phyloP scores from a whole-genome alignment of 768 basidiomycete genomes.

The Gelatoporia subvermispora region DNA sequence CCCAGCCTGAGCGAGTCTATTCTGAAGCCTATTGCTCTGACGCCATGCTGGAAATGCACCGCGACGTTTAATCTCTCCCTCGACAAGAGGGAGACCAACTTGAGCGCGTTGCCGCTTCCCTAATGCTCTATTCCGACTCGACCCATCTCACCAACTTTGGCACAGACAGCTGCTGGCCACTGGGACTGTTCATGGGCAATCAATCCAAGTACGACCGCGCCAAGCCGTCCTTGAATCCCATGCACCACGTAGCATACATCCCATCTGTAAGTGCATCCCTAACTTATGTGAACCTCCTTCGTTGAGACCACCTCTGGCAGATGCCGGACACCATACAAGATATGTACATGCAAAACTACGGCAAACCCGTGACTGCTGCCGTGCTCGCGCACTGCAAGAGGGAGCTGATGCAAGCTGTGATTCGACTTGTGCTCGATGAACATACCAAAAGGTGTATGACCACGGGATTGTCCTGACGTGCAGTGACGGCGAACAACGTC shows the following conservation, averaged over 20 bases:
- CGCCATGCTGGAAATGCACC: slow-evolving; percentile 8
- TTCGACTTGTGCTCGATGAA: slow-evolving; percentile 20
- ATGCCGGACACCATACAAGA: slow-evolving; percentile 28
- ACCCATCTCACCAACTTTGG: slow-evolving; percentile 26
- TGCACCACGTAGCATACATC: slow-evolving; percentile 40
- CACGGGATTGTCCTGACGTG: slow-evolving; percentile 25
- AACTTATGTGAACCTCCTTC: background rate
- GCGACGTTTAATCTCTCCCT: slow-evolving; percentile 5
- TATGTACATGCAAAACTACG: slow-evolving; percentile 14
- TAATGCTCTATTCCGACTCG: slow-evolving; percentile 23
- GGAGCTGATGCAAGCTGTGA: slow-evolving; percentile 28
- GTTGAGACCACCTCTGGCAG: slow-evolving; percentile 12
- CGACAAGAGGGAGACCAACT: background rate
- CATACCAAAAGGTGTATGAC: slow-evolving; percentile 20
- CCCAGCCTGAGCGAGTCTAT: slow-evolving; percentile 8
- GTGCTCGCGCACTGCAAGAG: slow-evolving; percentile 27
- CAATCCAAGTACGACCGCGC: slow-evolving; percentile 35
- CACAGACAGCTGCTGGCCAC: slow-evolving; percentile 30
- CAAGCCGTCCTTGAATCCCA: slow-evolving; percentile 24
- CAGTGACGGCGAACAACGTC: slow-evolving; percentile 20
- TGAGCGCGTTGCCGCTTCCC: slow-evolving; percentile 5
- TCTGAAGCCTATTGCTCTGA: slow-evolving; percentile 12
- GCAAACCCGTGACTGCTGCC: slow-evolving; percentile 2
- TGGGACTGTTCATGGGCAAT: slow-evolving; percentile 36
- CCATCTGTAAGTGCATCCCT: slow-evolving; percentile 28